Evolutionary conservation across 345 rosid genomes (phyloP).

Genomic region (Brassica juncea): DNA sequence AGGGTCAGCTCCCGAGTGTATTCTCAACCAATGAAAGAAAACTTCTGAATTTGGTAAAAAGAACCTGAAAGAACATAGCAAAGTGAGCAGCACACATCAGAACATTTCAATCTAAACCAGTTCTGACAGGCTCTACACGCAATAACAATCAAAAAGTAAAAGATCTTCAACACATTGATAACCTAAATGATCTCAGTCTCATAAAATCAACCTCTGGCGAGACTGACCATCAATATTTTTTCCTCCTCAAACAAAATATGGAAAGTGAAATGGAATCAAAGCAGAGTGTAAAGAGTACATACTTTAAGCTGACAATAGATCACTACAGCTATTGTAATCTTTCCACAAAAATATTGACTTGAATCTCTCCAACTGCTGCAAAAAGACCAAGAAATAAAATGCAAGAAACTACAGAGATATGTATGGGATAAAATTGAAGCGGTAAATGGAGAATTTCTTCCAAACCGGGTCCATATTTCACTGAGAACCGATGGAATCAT

Average conservation of each 20-base stretch:
- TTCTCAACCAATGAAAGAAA: neutral
- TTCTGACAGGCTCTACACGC: neutral
- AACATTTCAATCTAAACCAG: neutral
- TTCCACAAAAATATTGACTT: conserved; percentile 72
- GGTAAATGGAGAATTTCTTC: neutral
- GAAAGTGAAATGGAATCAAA: neutral
- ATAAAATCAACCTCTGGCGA: neutral
- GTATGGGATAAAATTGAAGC: neutral
- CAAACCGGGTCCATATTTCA: neutral
- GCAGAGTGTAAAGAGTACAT: neutral
- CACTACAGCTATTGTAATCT: conserved; percentile 48
- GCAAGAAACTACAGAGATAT: neutral
- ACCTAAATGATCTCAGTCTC: neutral
- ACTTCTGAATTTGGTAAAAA: neutral
- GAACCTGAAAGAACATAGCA: neutral
- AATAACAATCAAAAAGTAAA: too few species aligned
- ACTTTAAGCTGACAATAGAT: neutral
- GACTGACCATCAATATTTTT: neutral
- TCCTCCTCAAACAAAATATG: neutral
- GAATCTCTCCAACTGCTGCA: conserved; percentile 80
- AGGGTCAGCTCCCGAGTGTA: neutral
- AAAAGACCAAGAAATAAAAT: conserved; percentile 5
- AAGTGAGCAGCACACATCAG: neutral
- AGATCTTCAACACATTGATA: neutral
- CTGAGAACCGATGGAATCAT: neutral